Evolutionary conservation across 176 grass and related monocot species (phyloP), one percentile per base, ranked within the genome.

Genomic region (Metroxylon sagu): DNA sequence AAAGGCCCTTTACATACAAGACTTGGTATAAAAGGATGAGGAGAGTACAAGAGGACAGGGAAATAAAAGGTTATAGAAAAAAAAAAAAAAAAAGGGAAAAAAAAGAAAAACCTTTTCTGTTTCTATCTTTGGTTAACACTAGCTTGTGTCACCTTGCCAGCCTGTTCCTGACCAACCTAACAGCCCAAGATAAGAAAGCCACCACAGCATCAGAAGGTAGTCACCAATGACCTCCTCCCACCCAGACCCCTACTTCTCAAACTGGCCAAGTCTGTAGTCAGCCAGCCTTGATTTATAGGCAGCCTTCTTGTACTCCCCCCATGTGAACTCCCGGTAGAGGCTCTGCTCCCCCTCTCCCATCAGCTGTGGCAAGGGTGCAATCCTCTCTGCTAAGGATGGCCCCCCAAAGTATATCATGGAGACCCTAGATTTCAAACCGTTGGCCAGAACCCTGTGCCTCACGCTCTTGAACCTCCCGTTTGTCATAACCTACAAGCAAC

Each of bases 401-500:
- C 57, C 57, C 5, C 25, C 25, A 16, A 59, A 59, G 26, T 59
- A 59, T 23, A 59, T 59, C 57, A 59, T 59, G 4, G 57, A 59
- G 26, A 59, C 26, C 26, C 63, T 66, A 15, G 63, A 66, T 50
- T 66, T 49, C 49, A 4, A 27, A 14, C 63, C 63, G 18, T 53
- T 29, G 16, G 63, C 63, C 63, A 53, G 25, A 23, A 66, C 63
- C 26, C 63, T 66, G 57, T 65, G 62, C 48, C 62, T 65, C 23
- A 65, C 48, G 17, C 62, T 65, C 23, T 48, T 50, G 62, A 66
- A 66, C 18, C 63, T 66, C 50, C 63, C 63, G 53, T 66, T 66
- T 53, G 63, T 66, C 50, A 66, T 5, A 30, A 66, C 63, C 63
- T 66, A 14, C 1, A 25, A 17, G 2, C 35, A 43, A 43, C 35